Conservation (phyloP, 768 basidiomycete species). For the Panus rudis region DNA sequence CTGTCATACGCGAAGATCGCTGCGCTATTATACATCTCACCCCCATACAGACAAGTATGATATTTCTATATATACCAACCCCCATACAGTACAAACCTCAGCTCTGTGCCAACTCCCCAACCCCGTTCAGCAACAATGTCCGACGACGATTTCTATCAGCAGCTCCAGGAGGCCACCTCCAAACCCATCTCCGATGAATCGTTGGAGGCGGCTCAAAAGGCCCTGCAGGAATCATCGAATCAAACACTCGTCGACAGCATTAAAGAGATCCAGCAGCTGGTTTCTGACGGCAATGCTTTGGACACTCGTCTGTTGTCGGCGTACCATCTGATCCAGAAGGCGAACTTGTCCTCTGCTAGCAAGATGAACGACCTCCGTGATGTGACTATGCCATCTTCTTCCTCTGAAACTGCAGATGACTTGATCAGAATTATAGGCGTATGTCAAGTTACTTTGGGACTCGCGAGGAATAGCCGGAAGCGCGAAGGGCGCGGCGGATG, state of each 20-base stretch:
- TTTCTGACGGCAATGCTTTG: background rate
- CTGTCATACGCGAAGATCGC: no score
- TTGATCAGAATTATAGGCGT: background rate
- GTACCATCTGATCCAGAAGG: background rate
- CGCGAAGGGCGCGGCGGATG: background rate
- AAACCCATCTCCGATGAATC: background rate
- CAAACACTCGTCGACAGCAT: background rate
- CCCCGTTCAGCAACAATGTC: no score
- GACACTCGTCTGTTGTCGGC: background rate
- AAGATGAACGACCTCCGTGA: background rate
- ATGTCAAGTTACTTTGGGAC: background rate
- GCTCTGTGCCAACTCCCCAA: no score
- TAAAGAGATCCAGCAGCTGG: background rate
- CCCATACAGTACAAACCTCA: no score
- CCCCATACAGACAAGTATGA: no score
- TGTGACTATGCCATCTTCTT: background rate
- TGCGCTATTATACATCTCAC: no score
- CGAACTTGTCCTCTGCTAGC: background rate
- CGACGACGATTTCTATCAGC: no score
- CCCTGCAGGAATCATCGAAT: background rate
- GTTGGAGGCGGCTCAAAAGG: background rate
- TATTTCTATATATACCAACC: no score
- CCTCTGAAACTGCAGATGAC: background rate
- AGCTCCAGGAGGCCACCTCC: background rate
- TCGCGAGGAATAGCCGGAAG: background rate